phyloP scores from a whole-genome alignment of 805 yeast species.

The Phaffomyces opuntiae region DNA sequence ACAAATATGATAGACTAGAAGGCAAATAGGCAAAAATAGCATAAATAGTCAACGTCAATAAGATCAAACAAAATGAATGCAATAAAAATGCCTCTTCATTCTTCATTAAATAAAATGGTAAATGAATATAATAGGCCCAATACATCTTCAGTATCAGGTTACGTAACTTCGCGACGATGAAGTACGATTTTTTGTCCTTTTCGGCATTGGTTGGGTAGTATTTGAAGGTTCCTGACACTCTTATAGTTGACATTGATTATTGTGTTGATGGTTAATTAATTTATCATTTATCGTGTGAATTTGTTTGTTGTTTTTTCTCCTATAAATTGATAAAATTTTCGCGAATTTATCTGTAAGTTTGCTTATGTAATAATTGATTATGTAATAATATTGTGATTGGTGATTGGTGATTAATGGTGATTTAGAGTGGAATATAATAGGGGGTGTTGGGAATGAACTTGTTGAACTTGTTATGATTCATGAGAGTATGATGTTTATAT shows the following conservation, averaged over 20 bases:
- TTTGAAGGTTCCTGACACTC: constrained; percentile 24
- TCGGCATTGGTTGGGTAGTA: constrained; percentile 25
- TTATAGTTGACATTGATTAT: no score
- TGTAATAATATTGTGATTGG: no score
- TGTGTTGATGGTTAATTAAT: neutral
- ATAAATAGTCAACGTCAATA: constrained; percentile 32
- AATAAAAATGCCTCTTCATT: constrained; percentile 33
- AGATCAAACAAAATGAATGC: constrained; percentile 30
- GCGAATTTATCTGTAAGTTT: neutral
- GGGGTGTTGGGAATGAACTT: no score
- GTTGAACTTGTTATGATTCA: no score
- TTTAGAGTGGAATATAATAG: no score
- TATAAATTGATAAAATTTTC: neutral
- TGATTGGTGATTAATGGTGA: no score
- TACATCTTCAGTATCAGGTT: constrained; percentile 27
- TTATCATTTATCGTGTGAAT: neutral
- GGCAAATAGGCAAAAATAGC: constrained; percentile 30
- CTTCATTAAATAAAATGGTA: constrained; percentile 39
- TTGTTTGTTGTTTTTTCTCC: neutral
- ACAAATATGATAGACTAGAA: constrained; percentile 16
- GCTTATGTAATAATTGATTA: no score
- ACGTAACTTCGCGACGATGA: constrained; percentile 21
- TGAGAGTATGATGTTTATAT: no score
- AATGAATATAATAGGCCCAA: constrained; percentile 39
- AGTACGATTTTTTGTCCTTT: constrained; percentile 19